phyloP scores from a whole-genome alignment of 305 asterid genomes.

The Fraxinus albicans region DNA sequence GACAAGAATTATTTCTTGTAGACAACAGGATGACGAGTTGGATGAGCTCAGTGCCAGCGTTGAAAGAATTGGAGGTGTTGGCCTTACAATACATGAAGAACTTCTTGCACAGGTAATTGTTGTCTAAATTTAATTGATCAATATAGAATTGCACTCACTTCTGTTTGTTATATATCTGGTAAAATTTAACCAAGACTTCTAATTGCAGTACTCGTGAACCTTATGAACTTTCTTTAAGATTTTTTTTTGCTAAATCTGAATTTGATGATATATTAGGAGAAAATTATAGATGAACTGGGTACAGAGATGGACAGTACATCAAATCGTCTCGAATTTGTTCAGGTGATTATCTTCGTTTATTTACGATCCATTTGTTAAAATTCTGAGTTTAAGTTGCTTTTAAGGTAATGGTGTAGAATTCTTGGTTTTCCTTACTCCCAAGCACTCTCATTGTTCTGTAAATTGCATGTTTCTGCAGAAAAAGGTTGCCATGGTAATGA shows the following conservation, averaged over 20 bases:
- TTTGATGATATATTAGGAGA: conserved; percentile 54
- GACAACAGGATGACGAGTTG: conserved; percentile 95
- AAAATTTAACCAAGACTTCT: background rate
- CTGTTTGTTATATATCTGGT: background rate
- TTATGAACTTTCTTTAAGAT: background rate
- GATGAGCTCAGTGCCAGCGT: conserved; percentile 90
- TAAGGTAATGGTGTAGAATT: background rate
- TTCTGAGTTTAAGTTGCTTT: background rate
- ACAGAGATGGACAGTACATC: conserved; percentile 92
- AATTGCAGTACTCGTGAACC: background rate
- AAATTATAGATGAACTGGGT: conserved; percentile 74
- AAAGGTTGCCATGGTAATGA: conserved; percentile 86
- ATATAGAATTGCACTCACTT: background rate
- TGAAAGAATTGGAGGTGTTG: conserved; percentile 88
- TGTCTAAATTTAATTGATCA: background rate
- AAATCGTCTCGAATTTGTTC: conserved; percentile 95
- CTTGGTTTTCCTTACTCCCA: background rate
- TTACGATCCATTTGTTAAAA: background rate
- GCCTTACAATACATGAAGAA: conserved; percentile 96
- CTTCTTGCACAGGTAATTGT: conserved; percentile 73
- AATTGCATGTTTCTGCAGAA: conserved; percentile 50
- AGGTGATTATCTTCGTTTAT: conserved; percentile 42
- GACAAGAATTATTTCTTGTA: conserved; percentile 31
- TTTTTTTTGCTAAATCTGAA: background rate
- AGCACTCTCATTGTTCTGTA: background rate